A percentile compares a stretch with the other conserved stretches of the same genome.
phyloP scores from a whole-genome alignment of 2,329 filamentous ascomycete genomes.

The Pseudogymnoascus sp. region DNA sequence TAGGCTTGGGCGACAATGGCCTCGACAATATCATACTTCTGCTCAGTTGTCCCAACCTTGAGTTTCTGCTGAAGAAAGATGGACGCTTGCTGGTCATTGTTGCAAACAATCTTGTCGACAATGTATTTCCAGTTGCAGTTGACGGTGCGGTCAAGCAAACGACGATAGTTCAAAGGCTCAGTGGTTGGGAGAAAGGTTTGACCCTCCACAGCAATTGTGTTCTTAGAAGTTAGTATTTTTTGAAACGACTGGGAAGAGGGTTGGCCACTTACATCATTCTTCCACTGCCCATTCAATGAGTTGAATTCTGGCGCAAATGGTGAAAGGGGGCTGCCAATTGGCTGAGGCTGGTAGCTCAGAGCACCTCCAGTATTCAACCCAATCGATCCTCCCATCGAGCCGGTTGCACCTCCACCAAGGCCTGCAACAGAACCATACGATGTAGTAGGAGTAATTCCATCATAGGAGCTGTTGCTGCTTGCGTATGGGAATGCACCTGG shows the following conservation, averaged over 20 bases:
- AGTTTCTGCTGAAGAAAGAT: slow-evolving; percentile 99
- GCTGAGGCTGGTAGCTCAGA: slow-evolving; percentile 38
- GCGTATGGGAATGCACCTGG: slow-evolving; percentile 25
- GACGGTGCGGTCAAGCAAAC: slow-evolving; percentile 87
- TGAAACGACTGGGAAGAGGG: slow-evolving; percentile 16
- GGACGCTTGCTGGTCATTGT: slow-evolving; percentile 97
- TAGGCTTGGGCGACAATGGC: slow-evolving; percentile 93
- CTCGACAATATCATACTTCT: slow-evolving; percentile 96
- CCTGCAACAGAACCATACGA: slow-evolving; percentile 24
- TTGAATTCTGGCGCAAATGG: slow-evolving; percentile 70
- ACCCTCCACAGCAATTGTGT: slow-evolving; percentile 46
- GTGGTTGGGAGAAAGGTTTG: slow-evolving; percentile 78
- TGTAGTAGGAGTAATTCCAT: slow-evolving; percentile 24
- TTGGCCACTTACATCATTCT: slow-evolving; percentile 25
- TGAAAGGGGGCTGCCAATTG: slow-evolving; percentile 58
- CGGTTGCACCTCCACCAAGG: slow-evolving; percentile 18
- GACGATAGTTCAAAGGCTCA: slow-evolving; percentile 93
- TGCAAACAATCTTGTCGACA: slow-evolving; percentile 98
- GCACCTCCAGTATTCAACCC: slow-evolving; percentile 10
- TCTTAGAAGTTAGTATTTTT: slow-evolving; percentile 22
- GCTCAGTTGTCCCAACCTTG: slow-evolving; percentile 87
- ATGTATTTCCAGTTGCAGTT: slow-evolving; percentile 99
- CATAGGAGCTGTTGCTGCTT: slow-evolving; percentile 27
- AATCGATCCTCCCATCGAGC: slow-evolving; percentile 16
- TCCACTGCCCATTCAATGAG: slow-evolving; percentile 32